phyloP scores from a whole-genome alignment of 108 stramenopile genomes.

The Chaetoceros tenuissimus region DNA sequence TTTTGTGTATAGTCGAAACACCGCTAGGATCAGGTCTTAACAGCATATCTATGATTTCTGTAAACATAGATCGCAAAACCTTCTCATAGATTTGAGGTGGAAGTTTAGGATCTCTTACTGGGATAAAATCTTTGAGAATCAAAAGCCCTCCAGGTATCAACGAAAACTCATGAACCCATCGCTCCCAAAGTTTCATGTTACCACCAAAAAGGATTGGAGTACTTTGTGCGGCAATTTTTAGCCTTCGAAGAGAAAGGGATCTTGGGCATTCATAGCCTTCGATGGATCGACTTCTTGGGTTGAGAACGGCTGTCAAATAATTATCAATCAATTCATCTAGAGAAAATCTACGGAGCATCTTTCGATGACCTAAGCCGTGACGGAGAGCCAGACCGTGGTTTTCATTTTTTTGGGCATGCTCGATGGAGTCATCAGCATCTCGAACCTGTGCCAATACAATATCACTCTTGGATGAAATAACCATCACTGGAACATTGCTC shows the following conservation, averaged over 20 bases:
- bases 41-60: constrained; percentile 28
- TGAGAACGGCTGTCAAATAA: constrained; percentile 47
- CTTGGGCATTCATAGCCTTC: background rate
- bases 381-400: constrained; percentile 55
- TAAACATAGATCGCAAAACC: constrained; percentile 47
- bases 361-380: constrained; percentile 38
- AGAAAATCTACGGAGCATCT: constrained; percentile 41
- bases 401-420: constrained; percentile 35
- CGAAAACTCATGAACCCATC: constrained; percentile 58
- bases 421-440: constrained; percentile 69
- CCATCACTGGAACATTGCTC: constrained; percentile 42
- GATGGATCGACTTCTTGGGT: constrained; percentile 1
- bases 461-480: constrained; percentile 37
- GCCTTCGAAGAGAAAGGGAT: constrained; percentile 45
- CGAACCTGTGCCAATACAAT: constrained; percentile 35
- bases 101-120: constrained; percentile 73
- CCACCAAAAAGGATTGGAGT: constrained; percentile 69
- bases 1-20: constrained; percentile 3
- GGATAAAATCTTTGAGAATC: constrained; percentile 51
- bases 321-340: constrained; percentile 46
- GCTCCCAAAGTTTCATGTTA: constrained; percentile 45
- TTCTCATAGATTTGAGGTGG: constrained; percentile 48
- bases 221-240: constrained; percentile 59
- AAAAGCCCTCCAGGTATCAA: constrained; percentile 66
- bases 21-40: background rate